Conservation (phyloP, 441 rosid genomes). For the Pelargonium fulgidum region DNA sequence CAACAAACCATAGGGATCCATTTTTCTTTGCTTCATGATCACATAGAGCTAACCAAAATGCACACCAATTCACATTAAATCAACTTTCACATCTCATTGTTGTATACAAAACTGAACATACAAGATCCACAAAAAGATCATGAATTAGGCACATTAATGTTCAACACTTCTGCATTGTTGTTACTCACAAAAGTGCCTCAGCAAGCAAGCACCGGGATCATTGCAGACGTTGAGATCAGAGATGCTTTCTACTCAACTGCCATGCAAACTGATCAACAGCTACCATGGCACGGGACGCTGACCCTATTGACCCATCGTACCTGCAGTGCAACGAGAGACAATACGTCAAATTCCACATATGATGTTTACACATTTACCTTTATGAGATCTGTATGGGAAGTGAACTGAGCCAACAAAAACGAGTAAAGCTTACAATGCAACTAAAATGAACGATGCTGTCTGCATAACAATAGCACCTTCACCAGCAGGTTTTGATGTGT, state of each 20-base stretch:
- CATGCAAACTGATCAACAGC: slow-evolving; percentile 63
- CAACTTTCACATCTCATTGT: no score
- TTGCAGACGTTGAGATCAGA: slow-evolving; percentile 23
- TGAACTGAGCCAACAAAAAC: background rate
- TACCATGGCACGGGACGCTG: slow-evolving; percentile 66
- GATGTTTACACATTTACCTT: background rate
- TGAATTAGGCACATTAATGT: background rate
- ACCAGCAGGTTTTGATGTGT: slow-evolving; percentile 54
- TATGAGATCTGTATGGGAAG: background rate
- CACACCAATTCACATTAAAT: no score
- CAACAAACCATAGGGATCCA: no score
- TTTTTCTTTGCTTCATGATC: no score
- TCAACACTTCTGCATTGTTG: background rate
- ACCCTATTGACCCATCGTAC: slow-evolving; percentile 71
- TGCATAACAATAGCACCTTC: slow-evolving; percentile 81
- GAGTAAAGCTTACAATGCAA: slow-evolving; percentile 53
- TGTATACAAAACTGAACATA: background rate
- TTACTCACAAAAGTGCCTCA: background rate
- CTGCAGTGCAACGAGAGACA: slow-evolving; percentile 30
- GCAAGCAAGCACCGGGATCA: slow-evolving; percentile 3
- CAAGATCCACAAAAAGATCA: background rate
- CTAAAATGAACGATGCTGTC: slow-evolving; percentile 51
- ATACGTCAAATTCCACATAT: background rate
- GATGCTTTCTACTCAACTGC: slow-evolving; percentile 52
- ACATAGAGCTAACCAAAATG: no score